Conservation (phyloP, 176 grass and related monocot genomes). For the Elaeis guineensis region DNA sequence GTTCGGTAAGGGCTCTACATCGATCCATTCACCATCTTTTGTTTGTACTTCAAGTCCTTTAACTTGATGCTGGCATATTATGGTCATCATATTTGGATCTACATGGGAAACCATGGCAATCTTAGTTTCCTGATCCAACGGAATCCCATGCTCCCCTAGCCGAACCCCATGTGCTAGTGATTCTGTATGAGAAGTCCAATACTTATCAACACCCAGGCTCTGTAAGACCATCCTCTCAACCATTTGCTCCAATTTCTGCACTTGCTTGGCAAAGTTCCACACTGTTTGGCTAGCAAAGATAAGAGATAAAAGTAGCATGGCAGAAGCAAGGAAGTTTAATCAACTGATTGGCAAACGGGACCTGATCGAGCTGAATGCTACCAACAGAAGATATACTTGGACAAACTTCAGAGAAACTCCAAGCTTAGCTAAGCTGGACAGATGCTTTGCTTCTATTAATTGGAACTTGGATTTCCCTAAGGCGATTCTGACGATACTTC, state of each 20-base stretch:
- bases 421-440: no score
- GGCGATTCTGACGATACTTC: no score
- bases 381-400: no score
- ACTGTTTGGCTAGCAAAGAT: slow-evolving; percentile 11
- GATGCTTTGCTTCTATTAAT: no score
- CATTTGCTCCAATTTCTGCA: slow-evolving; percentile 22
- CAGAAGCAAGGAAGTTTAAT: no score
- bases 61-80: slow-evolving; percentile 18
- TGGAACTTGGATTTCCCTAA: no score
- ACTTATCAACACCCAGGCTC: slow-evolving; percentile 20
- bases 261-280: slow-evolving; percentile 8
- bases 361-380: slow-evolving; percentile 5
- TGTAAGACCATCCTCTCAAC: slow-evolving; percentile 28
- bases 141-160: slow-evolving; percentile 6
- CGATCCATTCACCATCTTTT: slow-evolving; percentile 26
- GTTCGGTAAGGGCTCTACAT: slow-evolving; percentile 1
- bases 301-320: no score
- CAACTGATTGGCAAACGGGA: no score
- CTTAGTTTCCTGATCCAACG: slow-evolving; percentile 15
- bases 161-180: slow-evolving; percentile 18
- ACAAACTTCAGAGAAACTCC: no score
- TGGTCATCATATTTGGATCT: slow-evolving; percentile 25
- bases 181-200: slow-evolving; percentile 19
- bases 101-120: slow-evolving; percentile 8
- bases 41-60: slow-evolving; percentile 21